A percentile compares a stretch with the other conserved stretches of the same genome.
Conservation (phyloP, 140 eudicot species). For the Oenanthe javanica region DNA sequence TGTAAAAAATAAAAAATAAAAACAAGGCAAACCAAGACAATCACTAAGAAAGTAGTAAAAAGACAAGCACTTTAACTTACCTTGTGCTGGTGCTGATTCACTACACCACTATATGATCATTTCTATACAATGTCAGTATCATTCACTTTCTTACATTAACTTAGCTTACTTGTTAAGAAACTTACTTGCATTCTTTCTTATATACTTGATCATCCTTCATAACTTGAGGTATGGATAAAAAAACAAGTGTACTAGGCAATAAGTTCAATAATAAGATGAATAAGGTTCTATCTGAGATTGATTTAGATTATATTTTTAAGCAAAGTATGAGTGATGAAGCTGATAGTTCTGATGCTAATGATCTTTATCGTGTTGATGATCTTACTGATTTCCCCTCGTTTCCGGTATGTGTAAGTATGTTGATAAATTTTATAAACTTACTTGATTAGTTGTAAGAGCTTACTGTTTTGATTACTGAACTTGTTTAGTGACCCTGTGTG, state of each 20-base stretch:
- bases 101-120: not conserved
- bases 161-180: constrained; percentile 1
- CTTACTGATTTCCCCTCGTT: not conserved
- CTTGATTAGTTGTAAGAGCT: not conserved
- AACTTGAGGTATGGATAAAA: not conserved
- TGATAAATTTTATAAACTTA: too few relatives aligned
- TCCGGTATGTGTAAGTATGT: not conserved
- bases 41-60: not conserved
- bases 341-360: not conserved
- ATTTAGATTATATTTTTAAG: not conserved
- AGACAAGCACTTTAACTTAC: constrained; percentile 3
- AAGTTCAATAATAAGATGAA: not conserved
- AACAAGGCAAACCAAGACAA: not conserved
- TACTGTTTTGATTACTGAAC: not conserved
- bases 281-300: not conserved
- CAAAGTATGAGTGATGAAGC: not conserved
- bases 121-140: not conserved
- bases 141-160: not conserved
- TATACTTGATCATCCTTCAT: not conserved
- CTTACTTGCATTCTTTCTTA: not conserved
- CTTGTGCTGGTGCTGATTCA: constrained; percentile 5
- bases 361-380: not conserved
- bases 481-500: not conserved
- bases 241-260: not conserved
- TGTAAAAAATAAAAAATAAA: not conserved